Base-by-base conservation (phyloP, 1,139 yeast genomes). In the Diutina mesorugosa region DNA sequence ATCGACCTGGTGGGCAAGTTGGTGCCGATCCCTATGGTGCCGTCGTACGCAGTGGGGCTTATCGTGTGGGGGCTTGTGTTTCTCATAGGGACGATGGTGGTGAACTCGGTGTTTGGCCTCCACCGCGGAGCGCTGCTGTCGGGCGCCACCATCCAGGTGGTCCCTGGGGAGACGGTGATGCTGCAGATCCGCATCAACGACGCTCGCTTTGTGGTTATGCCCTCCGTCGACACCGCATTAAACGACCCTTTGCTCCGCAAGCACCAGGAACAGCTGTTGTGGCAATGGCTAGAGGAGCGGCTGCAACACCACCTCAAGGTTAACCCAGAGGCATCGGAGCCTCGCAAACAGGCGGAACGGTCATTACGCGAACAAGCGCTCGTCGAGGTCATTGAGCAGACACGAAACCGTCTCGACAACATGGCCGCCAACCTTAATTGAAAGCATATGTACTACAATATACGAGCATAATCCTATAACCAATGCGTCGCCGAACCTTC, bases 1-100 rank as follows among this genome's bases (percentile, higher is more conserved):
- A 32, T 50, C 45, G 53, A 50, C 12, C 53, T 50, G 53, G 21
- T 50, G 35, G 53, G 53, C 4, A 32, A 30, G n/a, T 6, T 50
- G 41, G 53, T 50, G 16, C 53, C 53, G n/a, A 50, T 50, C n/a
- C 53, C 53, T 14, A 50, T 50, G 53, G 45, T 50, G 8, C 41
- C 21, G 45, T 30, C 53, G 5, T 50, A 32, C 16, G 26, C 32
- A 3, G 45, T 50, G 41, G 53, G 53, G 53, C 10, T 50, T 18
- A 18, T 50, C n/a, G 45, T 50, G 45, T 30, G 41, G 30, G n/a
- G 5, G 4, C 5, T 29, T 4, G 6, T 16, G 28, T 50, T 50
- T 28, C 18, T 50, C n/a, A 8, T 30, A 1, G 26, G 26, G 28
- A 45, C 32, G 12, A 32, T n/a, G 7, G 6, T 50, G 4, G 14